Conservation (phyloP, 1,284 basidiomycete genomes). For the Kalmanozyma brasiliensis region DNA sequence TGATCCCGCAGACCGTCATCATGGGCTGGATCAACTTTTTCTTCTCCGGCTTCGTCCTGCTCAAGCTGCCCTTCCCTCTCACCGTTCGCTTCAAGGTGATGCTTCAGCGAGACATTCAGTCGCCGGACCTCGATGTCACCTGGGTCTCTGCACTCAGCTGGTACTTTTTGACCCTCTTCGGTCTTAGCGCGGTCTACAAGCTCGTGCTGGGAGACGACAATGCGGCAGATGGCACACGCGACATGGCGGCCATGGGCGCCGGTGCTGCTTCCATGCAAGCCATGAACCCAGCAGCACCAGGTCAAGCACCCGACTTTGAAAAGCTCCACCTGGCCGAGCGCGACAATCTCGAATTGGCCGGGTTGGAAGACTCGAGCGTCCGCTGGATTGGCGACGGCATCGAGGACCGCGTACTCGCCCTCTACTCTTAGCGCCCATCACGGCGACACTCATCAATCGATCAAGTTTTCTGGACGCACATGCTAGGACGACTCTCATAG, state of each 20-base stretch:
- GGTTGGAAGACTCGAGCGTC: conserved; percentile 67
- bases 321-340: conserved; percentile 91
- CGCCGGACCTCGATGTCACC: conserved; percentile 94
- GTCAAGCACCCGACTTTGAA: conserved; percentile 77
- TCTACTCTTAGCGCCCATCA: conserved; percentile 56
- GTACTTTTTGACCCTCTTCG: conserved; percentile 99
- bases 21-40: conserved; percentile 99
- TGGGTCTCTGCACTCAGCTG: conserved; percentile 99
- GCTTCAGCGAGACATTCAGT: conserved; percentile 94
- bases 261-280: conserved; percentile 46
- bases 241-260: conserved; percentile 64
- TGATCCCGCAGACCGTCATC: conserved; percentile 80
- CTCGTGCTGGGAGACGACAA: conserved; percentile 92
- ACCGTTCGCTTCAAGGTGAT: conserved; percentile 99
- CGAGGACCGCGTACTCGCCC: conserved; percentile 60
- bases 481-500: no score
- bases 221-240: conserved; percentile 67
- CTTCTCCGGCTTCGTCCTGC: conserved; percentile 96
- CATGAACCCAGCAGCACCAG: conserved; percentile 46
- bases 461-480: neutral
- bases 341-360: conserved; percentile 91
- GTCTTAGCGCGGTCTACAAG: conserved; percentile 92
- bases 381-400: conserved; percentile 66
- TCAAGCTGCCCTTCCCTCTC: conserved; percentile 95
- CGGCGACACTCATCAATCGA: conserved; percentile 1